Base-by-base conservation (phyloP, 2,329 filamentous ascomycete species). In the Xylariales sp. region DNA sequence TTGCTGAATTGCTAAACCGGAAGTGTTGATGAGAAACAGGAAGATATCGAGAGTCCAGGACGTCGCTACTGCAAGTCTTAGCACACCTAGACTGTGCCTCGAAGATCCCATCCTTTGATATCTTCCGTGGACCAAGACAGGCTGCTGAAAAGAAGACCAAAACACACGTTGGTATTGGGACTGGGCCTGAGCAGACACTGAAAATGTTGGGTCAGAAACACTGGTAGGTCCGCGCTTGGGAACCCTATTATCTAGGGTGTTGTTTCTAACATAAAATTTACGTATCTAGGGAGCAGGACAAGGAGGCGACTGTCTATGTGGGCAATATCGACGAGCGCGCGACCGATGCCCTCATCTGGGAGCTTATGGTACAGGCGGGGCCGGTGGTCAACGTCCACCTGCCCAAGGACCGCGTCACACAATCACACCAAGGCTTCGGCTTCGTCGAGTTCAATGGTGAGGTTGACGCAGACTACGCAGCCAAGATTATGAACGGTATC, bases 391-490 rank as follows among this genome's bases (percentile, higher is more conserved):
- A 97, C 66, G 91, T 98, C 47, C 93, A 98, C 67, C 82, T 98
- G 59, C 93, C 93, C 40, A 95, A 96, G 72, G 93, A 98, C 65
- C 88, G 93, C 62, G 93, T 98, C 52, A 96, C 93, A 32, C 89
- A 96, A 59, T 85, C 83, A 40, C 93, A 98, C 63, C 93, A 97
- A 66, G 93, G 93, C 52, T 98, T 96, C 72, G 93, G 93, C 54
- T 98, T 98, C 66, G 93, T 98, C 64, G 93, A 98, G 66, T 98
- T 96, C 64, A 91, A 89, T 57, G 90, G 85, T 50, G 89, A 95
- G 60, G 83, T 89, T 56, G 93, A 96, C 63, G 93, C 93, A 53
- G 93, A 97, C 61, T 98, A 98, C 69, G 91, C 93, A 16, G 86
- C 89, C 52, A 85, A 91, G 58, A 88, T 96, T 51, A 94, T 97